Evolutionary conservation across 2,329 filamentous ascomycete species (phyloP), one percentile per base, ranked within the genome.

Genomic region (Xylariales sp.): DNA sequence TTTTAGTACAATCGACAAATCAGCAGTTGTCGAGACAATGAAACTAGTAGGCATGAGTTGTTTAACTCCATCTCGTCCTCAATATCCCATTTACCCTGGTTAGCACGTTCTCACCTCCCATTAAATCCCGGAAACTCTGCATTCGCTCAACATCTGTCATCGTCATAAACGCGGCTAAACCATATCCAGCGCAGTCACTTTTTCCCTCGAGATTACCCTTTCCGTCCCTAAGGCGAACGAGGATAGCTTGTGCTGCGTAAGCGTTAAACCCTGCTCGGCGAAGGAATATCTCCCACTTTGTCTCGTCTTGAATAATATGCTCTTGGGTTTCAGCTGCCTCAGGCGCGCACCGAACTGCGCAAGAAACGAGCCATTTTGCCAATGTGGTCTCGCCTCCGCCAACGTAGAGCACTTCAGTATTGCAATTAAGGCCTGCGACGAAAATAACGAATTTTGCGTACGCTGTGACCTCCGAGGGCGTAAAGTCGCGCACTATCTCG

Each of bases 241-340:
- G 79, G 1, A 93, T 81, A 9, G 83, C 82, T 75, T 93, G 91
- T 2, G 92, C 91, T 2, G 91, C 91, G 75, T 88, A 93, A 0
- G 87, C 85, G 77, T 94, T 94, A 75, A 93, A 77, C 0, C 92
- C 92, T 1, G 85, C 84, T 30, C 83, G 82, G 14, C 91, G 83
- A 30, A 94, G 81, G 69, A 92, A 91, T 9, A 87, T 53, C 76
- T 94, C 92, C 89, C 89, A 92, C 41, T 81, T 77, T 0, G 89
- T 90, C 78, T 93, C 90, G 0, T 87, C 85, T 16, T 86, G 78
- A 7, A 86, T 73, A 36, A 88, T 75, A 36, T 77, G 64, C 1
- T 73, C 68, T 36, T 76, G 69, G 3, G 74, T 62, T 1, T 64
- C 64, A 5, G 58, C 61, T 1, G 74, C 76, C 50, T 78, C 76